A percentile compares a stretch with the other conserved stretches of the same genome.
These are phyloP conservation scores for Hymenochaete sp. DNA, from an alignment of 1,284 basidiomycete species.

Conservation along the genomic window DNA sequence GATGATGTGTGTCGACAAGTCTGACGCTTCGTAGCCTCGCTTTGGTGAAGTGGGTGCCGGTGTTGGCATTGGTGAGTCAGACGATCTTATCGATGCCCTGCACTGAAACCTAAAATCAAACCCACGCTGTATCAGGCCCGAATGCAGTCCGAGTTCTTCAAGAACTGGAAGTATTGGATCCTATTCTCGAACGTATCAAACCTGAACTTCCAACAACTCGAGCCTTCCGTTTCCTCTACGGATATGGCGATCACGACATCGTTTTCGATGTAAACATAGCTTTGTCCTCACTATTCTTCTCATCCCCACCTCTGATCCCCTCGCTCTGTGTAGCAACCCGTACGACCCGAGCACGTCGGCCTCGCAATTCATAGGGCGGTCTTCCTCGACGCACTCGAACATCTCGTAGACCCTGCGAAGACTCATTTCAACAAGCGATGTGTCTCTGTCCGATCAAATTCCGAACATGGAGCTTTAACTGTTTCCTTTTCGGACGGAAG, in stretches of 20 bases:
- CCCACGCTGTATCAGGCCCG: constrained; percentile 34
- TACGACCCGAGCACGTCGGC: constrained; percentile 20
- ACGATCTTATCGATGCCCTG: not conserved
- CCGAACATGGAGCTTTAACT: constrained; percentile 14
- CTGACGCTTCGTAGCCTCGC: constrained; percentile 26
- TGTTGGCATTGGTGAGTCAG: constrained; percentile 38
- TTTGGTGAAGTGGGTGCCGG: constrained; percentile 48
- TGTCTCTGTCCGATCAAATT: constrained; percentile 20
- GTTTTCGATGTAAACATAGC: constrained; percentile 35
- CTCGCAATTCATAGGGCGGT: constrained; percentile 27
- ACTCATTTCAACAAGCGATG: constrained; percentile 47
- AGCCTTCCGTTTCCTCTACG: constrained; percentile 34
- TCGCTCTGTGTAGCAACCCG: constrained; percentile 1
- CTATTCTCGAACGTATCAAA: constrained; percentile 31
- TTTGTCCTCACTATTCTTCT: not conserved
- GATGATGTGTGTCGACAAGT: constrained; percentile 6
- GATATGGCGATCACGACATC: constrained; percentile 33
- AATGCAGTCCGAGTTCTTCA: constrained; percentile 42
- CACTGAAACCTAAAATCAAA: not conserved
- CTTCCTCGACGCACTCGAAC: constrained; percentile 41
- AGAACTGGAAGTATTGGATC: constrained; percentile 36
- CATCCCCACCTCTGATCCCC: not conserved
- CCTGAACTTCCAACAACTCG: constrained; percentile 27
- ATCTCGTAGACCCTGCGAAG: constrained; percentile 33
- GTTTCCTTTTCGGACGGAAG: constrained; percentile 41